These are phyloP conservation scores for Lobosporangium transversale DNA, from an alignment of 192 early-diverging fungal genomes.

Conservation along the genomic window DNA sequence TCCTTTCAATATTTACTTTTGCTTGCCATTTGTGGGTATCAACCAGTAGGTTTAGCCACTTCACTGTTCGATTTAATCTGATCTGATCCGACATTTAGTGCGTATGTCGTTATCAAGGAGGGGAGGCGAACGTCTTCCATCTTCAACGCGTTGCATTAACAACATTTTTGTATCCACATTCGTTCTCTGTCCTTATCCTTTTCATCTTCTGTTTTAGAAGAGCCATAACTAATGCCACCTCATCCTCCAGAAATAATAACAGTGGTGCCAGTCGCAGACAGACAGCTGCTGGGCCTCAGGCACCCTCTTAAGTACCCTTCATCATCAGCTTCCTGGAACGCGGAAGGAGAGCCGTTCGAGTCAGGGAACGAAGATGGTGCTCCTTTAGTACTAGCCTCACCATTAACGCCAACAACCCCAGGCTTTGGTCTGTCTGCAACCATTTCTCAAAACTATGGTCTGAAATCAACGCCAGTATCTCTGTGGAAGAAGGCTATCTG, in stretches of 20 bases:
- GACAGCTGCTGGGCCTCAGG: not conserved
- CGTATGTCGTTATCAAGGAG: too few relatives aligned
- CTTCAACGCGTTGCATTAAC: too few relatives aligned
- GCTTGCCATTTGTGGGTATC: too few relatives aligned
- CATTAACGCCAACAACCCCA: not conserved
- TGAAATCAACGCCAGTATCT: constrained; percentile 35
- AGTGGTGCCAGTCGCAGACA: not conserved
- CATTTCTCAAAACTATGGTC: constrained; percentile 16
- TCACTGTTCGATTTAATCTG: too few relatives aligned
- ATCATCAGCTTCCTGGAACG: not conserved
- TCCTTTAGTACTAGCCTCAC: not conserved
- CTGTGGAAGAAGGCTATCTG: constrained; percentile 40
- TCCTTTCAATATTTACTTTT: too few relatives aligned
- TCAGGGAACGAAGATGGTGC: not conserved
- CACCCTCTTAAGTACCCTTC: not conserved
- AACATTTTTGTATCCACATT: too few relatives aligned
- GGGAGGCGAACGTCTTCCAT: too few relatives aligned
- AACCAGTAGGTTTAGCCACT: too few relatives aligned
- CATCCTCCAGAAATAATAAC: not conserved
- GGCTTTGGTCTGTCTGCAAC: not conserved
- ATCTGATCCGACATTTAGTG: too few relatives aligned
- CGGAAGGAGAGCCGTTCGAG: not conserved
- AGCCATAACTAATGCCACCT: not conserved
- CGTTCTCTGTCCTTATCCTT: not conserved
- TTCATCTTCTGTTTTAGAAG: not conserved